Conservation (phyloP, 1,139 yeast genomes). For the Kurtzmaniella quercitrusa region DNA sequence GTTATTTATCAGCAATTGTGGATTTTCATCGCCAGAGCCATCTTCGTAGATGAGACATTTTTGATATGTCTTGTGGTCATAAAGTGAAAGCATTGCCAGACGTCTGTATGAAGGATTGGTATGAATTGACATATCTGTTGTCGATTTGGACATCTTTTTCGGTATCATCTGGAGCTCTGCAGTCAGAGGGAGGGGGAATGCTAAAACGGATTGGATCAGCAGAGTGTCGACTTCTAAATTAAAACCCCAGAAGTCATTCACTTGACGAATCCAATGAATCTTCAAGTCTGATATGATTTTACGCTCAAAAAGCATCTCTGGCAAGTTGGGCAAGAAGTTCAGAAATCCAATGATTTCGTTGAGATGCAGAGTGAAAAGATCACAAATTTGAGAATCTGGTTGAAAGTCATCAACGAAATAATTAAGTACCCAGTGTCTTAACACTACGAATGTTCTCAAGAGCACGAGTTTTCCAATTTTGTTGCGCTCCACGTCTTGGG, state of each 20-base stretch:
- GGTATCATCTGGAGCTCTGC: conserved; percentile 14
- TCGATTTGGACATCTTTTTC: conserved; percentile 25
- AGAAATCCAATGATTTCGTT: conserved; percentile 42
- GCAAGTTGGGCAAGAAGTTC: conserved; percentile 19
- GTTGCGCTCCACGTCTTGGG: conserved; percentile 26
- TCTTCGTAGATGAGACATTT: conserved; percentile 33
- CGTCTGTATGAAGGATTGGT: conserved; percentile 52
- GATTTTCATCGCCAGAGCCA: conserved; percentile 27
- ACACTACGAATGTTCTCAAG: conserved; percentile 80
- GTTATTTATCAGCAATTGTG: conserved; percentile 39
- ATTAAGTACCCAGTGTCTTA: conserved; percentile 86
- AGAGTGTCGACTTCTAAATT: conserved; percentile 22
- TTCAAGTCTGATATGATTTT: conserved; percentile 45
- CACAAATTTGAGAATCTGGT: conserved; percentile 42
- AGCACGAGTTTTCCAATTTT: conserved; percentile 64
- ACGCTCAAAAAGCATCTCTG: conserved; percentile 28
- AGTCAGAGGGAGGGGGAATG: conserved; percentile 26
- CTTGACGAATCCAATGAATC: conserved; percentile 36
- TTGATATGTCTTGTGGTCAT: conserved; percentile 38
- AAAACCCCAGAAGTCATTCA: conserved; percentile 32
- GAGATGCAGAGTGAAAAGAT: conserved; percentile 42
- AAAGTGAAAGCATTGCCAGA: conserved; percentile 52
- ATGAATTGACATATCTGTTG: conserved; percentile 38
- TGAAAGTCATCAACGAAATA: conserved; percentile 70
- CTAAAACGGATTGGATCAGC: conserved; percentile 15